A percentile compares a stretch with the other conserved stretches of the same genome.
Evolutionary conservation across 2,329 filamentous ascomycete genomes (phyloP).

Genomic region (Coniochaeta sp.): DNA sequence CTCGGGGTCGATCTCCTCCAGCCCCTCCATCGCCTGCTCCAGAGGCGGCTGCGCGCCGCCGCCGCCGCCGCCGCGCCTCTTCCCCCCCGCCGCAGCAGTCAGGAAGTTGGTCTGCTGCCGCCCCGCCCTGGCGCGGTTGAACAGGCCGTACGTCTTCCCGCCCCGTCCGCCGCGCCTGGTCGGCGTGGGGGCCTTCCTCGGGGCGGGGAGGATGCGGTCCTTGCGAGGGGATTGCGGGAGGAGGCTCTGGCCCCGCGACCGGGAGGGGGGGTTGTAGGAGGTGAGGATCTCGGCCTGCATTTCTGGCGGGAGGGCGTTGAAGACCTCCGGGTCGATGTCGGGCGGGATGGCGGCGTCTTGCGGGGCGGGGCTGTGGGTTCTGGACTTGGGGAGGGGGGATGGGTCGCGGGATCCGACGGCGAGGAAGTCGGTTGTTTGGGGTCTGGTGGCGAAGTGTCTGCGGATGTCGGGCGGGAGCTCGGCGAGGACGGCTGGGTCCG

Average conservation of each 20-base stretch:
- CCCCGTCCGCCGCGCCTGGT: conserved; percentile 49
- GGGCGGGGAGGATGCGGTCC: conserved; percentile 38
- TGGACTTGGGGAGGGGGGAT: conserved; percentile 24
- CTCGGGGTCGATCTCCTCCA: conserved; percentile 53
- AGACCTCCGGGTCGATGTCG: conserved; percentile 77
- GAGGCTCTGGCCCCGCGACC: conserved; percentile 17
- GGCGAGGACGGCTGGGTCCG: conserved; percentile 73
- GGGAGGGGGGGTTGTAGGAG: conserved; percentile 45
- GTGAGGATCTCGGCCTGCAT: conserved; percentile 77
- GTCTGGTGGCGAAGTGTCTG: conserved; percentile 54
- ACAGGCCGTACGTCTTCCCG: conserved; percentile 21
- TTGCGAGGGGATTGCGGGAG: conserved; percentile 49
- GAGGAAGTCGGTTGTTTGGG: conserved; percentile 20
- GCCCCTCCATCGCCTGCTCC: conserved; percentile 21
- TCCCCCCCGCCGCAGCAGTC: conserved; percentile 21
- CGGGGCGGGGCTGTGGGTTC: conserved; percentile 28
- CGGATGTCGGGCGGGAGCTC: conserved; percentile 81
- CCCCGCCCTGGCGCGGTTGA: conserved; percentile 26
- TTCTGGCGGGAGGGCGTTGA: conserved; percentile 76
- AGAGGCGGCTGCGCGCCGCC: background rate
- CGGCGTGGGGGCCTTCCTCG: conserved; percentile 50
- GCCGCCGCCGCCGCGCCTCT: conserved; percentile 14
- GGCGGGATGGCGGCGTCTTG: conserved; percentile 45
- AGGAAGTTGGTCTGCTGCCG: conserved; percentile 63
- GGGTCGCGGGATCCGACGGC: conserved; percentile 15